Conservation (phyloP, 345 rosid genomes). For the Bruguiera sexangula region DNA sequence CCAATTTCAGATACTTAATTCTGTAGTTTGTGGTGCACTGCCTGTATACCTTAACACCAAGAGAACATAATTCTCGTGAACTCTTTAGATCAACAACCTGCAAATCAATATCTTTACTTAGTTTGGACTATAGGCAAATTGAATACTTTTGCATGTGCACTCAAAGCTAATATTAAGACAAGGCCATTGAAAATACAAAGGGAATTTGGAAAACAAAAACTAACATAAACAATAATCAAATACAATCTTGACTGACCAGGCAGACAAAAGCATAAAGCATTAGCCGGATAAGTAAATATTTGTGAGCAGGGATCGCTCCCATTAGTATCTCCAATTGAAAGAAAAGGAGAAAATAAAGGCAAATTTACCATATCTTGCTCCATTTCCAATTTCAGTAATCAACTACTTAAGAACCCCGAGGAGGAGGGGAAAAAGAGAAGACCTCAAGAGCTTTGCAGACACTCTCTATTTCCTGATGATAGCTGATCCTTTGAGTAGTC, state of each 20-base stretch:
- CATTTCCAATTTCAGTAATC: too few species aligned
- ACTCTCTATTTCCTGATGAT: constrained; percentile 55
- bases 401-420: too few species aligned
- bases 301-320: not conserved
- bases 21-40: constrained; percentile 13
- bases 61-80: constrained; percentile 42
- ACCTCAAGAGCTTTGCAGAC: constrained; percentile 88
- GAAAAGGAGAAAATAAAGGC: too few species aligned
- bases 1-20: constrained; percentile 8
- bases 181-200: constrained; percentile 21
- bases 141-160: too few species aligned
- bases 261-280: too few species aligned
- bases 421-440: constrained; percentile 19
- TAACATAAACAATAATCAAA: not conserved
- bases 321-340: not conserved
- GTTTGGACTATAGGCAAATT: constrained; percentile 15
- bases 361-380: too few species aligned
- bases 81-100: constrained; percentile 79
- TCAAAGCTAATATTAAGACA: constrained; percentile 3
- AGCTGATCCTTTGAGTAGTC: constrained; percentile 59
- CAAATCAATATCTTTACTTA: constrained; percentile 24
- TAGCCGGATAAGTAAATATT: not conserved
- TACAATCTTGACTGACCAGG: too few species aligned
- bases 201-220: not conserved
- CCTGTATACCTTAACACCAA: constrained; percentile 44